These are phyloP conservation scores for Rhizopogon vesiculosus DNA, from an alignment of 768 basidiomycete genomes.

Conservation along the genomic window DNA sequence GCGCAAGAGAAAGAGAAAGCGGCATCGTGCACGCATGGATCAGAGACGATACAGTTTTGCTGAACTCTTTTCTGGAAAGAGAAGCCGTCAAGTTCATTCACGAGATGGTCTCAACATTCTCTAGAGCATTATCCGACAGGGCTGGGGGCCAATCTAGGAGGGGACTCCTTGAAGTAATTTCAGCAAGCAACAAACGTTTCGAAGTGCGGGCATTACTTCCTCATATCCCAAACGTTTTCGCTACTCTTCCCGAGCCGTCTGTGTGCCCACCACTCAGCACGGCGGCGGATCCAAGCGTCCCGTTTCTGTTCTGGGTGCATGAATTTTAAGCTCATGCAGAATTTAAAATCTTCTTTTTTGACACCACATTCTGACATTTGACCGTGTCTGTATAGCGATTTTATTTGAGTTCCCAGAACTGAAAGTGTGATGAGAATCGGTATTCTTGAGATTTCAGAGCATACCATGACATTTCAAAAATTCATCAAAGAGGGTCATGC, in stretches of 20 bases:
- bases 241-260: slow-evolving; percentile 75
- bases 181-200: background rate
- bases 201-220: slow-evolving; percentile 54
- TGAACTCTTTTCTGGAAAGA: background rate
- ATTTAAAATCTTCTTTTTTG: slow-evolving; percentile 92
- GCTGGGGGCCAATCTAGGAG: slow-evolving; percentile 24
- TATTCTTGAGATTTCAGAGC: slow-evolving; percentile 7
- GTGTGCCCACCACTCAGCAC: slow-evolving; percentile 94
- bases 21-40: background rate
- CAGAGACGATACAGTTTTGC: background rate
- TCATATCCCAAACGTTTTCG: slow-evolving; percentile 91
- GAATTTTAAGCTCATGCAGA: slow-evolving; percentile 81
- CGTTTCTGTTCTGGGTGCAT: slow-evolving; percentile 73
- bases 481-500: slow-evolving; percentile 69
- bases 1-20: background rate
- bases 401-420: slow-evolving; percentile 80
- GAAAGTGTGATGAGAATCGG: slow-evolving; percentile 8
- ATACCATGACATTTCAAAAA: slow-evolving; percentile 69
- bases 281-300: slow-evolving; percentile 77
- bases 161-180: slow-evolving; percentile 3
- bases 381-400: slow-evolving; percentile 85
- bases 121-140: slow-evolving; percentile 15
- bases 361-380: slow-evolving; percentile 62
- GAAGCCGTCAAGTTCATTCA: slow-evolving; percentile 2
- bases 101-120: slow-evolving; percentile 18